Base-by-base conservation (phyloP, 2,329 filamentous ascomycete genomes). In the Alternaria sp. region DNA sequence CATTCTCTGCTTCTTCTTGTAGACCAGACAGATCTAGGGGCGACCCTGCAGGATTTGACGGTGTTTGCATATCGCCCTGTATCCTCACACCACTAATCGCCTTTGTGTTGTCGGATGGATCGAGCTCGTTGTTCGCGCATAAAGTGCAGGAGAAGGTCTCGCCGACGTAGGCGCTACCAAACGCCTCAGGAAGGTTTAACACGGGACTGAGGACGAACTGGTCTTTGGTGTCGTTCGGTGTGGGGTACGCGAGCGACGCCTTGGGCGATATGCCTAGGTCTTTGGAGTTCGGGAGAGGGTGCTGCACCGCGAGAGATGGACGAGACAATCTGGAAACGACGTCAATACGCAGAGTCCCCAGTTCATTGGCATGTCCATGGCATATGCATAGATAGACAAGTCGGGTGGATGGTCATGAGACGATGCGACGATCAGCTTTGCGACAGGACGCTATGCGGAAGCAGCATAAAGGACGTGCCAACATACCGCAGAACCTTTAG, bases 121-220 rank as follows among this genome's bases (percentile, higher is more conserved):
- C 72, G 2, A 89, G 80, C 75, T 98, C 95, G 78, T 97, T 95
- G 83, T 97, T 97, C n/a, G 92, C 94, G 81, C 94, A 97, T 21
- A 98, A 86, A 2, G 95, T 97, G 81, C 96, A 99, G 67, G 91
- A 90, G 81, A 99, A 98, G 0, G 91, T 93, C 83, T 98, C 94
- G 72, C 96, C 96, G 19, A 98, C 95, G 79, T 97, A 97, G 9
- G 95, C 94, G 12, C 93, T 95, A 47, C 94, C 95, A 79, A 99
- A 98, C 0, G 93, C 91, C 15, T 93, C 90, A 10, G 96, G 95
- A 1, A 98, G 89, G 50, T 93, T 96, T 73, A 98, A 87, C 70
- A 87, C 82, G 21, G 87, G 85, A 28, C 84, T 85, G 54, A 90
- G 80, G 40, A 88, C 85, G 69, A 88, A 89, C 28, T 82, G 81